Evolutionary conservation across 73 alveolate genomes (phyloP), one percentile per base, ranked within the genome.

Genomic region (Breviolum minutum): DNA sequence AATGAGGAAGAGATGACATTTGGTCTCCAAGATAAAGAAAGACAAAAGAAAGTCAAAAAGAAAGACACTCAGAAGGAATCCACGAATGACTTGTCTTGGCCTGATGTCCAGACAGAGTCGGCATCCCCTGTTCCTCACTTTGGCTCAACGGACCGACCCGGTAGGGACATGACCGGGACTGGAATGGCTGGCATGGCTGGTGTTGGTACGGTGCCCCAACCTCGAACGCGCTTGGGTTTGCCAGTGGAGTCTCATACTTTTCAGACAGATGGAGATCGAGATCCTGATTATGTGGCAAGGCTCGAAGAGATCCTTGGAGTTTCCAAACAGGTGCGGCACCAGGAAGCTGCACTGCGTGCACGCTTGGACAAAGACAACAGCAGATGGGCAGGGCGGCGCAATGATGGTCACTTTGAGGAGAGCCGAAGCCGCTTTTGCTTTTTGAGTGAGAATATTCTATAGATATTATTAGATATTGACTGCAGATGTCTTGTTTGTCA

Each of bases 311-410:
- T 86, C 80, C 95, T 61, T 32, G 87, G 87, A 29, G 62, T 79
- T 79, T n/a, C 87, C 66, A n/a, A 79, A 22, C 64, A 19, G n/a
- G 54, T 40, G 54, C 77, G 77, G 77, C 77, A 68, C 77, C 77
- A 68, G 87, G 54, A 79, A 13, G 82, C 82, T 69, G 77, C 29
- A 73, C 54, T 26, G 40, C 54, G 54, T 73, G 82, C 27, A 16
- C 82, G 40, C 82, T 40, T 73, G 17, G 82, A 73, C 82, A 73
- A 73, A 73, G 63, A 63, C 63, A 66, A 30, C 64, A 27, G 40
- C n/a, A 26, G 54, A 69, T 87, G 95, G 95, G 95, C 95, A 87
- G 95, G 95, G 16, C 83, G 95, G 7, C 95, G 95, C n/a, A 27
- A 87, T 30, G 95, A 87, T 22, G 95, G 95, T 29, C 95, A 87